These are phyloP conservation scores for Elsinoe ampelina DNA, from an alignment of 2,329 filamentous ascomycete genomes.

Conservation along the genomic window DNA sequence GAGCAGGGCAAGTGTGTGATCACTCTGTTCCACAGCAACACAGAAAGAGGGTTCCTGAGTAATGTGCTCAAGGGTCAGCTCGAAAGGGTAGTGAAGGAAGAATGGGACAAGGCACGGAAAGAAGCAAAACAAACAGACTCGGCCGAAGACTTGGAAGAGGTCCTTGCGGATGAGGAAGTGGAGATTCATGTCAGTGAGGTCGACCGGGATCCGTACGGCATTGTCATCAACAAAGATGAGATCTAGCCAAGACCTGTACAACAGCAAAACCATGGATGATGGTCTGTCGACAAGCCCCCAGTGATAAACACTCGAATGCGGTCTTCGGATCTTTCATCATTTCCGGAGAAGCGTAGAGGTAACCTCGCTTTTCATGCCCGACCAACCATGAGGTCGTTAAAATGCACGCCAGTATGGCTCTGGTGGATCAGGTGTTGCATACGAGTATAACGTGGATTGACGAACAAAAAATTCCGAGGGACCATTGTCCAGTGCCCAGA, in stretches of 20 bases:
- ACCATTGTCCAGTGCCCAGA: too few relatives aligned
- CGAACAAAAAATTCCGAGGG: too few relatives aligned
- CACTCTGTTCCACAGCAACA: slow-evolving; percentile 86
- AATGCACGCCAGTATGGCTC: too few relatives aligned
- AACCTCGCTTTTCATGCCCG: too few relatives aligned
- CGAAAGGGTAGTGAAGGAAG: slow-evolving; percentile 46
- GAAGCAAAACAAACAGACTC: slow-evolving; percentile 32
- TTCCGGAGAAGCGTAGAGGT: too few relatives aligned
- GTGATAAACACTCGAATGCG: too few relatives aligned
- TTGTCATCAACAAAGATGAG: slow-evolving; percentile 44
- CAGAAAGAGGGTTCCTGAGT: slow-evolving; percentile 72
- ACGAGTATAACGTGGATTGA: too few relatives aligned
- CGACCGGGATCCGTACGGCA: slow-evolving; percentile 82
- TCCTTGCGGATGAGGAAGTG: slow-evolving; percentile 45
- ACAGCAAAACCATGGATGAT: neutral
- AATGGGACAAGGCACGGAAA: slow-evolving; percentile 43
- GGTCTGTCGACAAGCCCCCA: neutral
- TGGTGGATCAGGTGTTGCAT: too few relatives aligned
- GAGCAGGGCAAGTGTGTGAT: slow-evolving; percentile 77
- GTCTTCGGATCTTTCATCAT: too few relatives aligned
- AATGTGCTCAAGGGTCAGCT: slow-evolving; percentile 61
- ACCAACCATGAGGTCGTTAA: too few relatives aligned
- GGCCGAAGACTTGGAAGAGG: slow-evolving; percentile 35
- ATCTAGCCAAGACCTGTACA: slow-evolving; percentile 13
- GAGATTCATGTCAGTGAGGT: slow-evolving; percentile 65